phyloP scores from a whole-genome alignment of 257 asterid genomes.

The Verbena officinalis region DNA sequence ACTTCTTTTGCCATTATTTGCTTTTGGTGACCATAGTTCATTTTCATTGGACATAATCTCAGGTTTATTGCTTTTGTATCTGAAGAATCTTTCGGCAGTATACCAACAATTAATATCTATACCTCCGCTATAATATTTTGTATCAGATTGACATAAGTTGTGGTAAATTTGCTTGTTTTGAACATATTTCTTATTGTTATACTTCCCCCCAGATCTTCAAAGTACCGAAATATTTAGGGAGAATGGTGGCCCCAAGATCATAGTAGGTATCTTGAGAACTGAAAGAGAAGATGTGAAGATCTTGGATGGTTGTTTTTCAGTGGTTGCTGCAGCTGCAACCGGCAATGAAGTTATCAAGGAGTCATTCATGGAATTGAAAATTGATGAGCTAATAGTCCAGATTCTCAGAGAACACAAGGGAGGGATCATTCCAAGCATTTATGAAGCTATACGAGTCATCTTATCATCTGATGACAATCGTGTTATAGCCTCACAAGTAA shows the following conservation, averaged over 20 bases:
- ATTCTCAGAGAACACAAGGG: conserved; percentile 59
- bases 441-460: conserved; percentile 76
- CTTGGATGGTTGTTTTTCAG: conserved; percentile 73
- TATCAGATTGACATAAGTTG: not conserved
- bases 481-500: conserved; percentile 91
- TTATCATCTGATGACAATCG: conserved; percentile 89
- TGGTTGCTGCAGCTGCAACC: conserved; percentile 85
- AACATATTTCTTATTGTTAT: conserved; percentile 8
- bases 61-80: not conserved
- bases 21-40: conserved; percentile 2
- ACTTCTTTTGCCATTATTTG: not conserved
- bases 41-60: conserved; percentile 7
- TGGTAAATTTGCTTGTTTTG: conserved; percentile 2
- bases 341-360: conserved; percentile 94
- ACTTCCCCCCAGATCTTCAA: conserved; percentile 68
- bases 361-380: conserved; percentile 77
- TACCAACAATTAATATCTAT: conserved; percentile 6
- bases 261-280: conserved; percentile 52
- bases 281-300: conserved; percentile 50
- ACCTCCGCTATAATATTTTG: conserved; percentile 11
- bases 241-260: conserved; percentile 67
- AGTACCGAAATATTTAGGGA: conserved; percentile 72
- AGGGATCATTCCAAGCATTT: conserved; percentile 61
- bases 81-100: not conserved
- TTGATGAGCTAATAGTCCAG: conserved; percentile 70